A percentile compares a stretch with the other conserved stretches of the same genome.
Conservation (phyloP, 1,139 yeast species). For the Pichia sp. region DNA sequence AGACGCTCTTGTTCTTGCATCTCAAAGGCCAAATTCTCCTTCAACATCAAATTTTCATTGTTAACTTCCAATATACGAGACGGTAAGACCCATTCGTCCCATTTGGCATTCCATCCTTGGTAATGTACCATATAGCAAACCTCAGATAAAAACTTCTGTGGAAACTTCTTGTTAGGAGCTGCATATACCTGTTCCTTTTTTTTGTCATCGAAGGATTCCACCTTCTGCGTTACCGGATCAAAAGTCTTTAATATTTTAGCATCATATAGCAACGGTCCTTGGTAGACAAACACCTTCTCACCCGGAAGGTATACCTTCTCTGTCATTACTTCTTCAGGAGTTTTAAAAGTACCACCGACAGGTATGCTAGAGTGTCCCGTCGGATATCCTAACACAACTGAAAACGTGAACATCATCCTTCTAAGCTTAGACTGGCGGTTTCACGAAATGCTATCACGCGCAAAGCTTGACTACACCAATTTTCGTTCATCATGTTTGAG, state of each 20-base stretch:
- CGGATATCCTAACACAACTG: too few species aligned
- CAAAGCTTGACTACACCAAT: background rate
- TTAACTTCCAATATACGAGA: conserved; percentile 65
- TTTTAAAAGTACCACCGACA: background rate
- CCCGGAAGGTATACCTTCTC: conserved; percentile 5
- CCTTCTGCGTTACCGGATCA: conserved; percentile 44
- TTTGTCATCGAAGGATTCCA: conserved; percentile 38
- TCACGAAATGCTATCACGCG: background rate
- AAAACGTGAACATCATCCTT: background rate
- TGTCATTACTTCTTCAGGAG: background rate
- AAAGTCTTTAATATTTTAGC: conserved; percentile 72
- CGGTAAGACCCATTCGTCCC: conserved; percentile 94
- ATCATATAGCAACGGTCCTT: conserved; percentile 87
- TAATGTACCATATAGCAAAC: conserved; percentile 72
- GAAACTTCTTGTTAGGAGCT: conserved; percentile 38
- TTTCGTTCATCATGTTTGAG: background rate
- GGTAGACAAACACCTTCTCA: conserved; percentile 59
- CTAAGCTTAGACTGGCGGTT: background rate
- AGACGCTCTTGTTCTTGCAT: conserved; percentile 30
- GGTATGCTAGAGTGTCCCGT: background rate
- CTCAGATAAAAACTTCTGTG: conserved; percentile 39
- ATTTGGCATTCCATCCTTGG: conserved; percentile 90
- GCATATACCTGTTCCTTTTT: conserved; percentile 18
- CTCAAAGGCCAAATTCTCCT: conserved; percentile 56
- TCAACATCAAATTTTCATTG: conserved; percentile 63